A percentile compares a stretch with the other conserved stretches of the same genome.
These are phyloP conservation scores for Inosperma sp. DNA, from an alignment of 768 basidiomycete species.

Conservation along the genomic window DNA sequence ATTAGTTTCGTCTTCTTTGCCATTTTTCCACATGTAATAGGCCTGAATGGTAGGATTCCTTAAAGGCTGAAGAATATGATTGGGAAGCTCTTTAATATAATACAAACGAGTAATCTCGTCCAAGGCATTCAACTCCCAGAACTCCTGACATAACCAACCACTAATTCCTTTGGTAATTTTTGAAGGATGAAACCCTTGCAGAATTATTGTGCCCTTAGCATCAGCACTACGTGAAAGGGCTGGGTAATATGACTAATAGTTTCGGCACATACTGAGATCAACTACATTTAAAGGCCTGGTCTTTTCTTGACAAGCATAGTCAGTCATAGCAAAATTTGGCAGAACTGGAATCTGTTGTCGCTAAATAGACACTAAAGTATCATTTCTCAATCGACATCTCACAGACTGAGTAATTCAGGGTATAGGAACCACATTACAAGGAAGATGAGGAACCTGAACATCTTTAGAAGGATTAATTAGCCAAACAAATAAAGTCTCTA, in stretches of 20 bases:
- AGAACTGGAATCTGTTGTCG: slow-evolving; percentile 24
- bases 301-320: slow-evolving; percentile 32
- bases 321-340: slow-evolving; percentile 33
- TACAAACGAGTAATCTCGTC: slow-evolving; percentile 29
- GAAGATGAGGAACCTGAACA: slow-evolving; percentile 22
- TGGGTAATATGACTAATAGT: slow-evolving; percentile 27
- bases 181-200: slow-evolving; percentile 21
- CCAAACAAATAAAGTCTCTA: slow-evolving; percentile 30
- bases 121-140: slow-evolving; percentile 32
- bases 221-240: slow-evolving; percentile 25
- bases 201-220: slow-evolving; percentile 28
- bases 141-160: slow-evolving; percentile 29
- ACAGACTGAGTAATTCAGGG: not conserved
- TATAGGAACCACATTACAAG: slow-evolving; percentile 30
- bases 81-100: slow-evolving; percentile 21
- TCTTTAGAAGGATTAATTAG: slow-evolving; percentile 21
- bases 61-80: slow-evolving; percentile 5
- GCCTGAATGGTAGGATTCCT: not conserved
- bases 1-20: accelerated
- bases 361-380: slow-evolving; percentile 12
- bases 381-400: slow-evolving; percentile 11
- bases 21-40: not conserved
- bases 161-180: slow-evolving; percentile 24
- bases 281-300: slow-evolving; percentile 27
- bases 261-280: slow-evolving; percentile 20